phyloP scores from a whole-genome alignment of 768 basidiomycete genomes.

The Amanita rimosa region DNA sequence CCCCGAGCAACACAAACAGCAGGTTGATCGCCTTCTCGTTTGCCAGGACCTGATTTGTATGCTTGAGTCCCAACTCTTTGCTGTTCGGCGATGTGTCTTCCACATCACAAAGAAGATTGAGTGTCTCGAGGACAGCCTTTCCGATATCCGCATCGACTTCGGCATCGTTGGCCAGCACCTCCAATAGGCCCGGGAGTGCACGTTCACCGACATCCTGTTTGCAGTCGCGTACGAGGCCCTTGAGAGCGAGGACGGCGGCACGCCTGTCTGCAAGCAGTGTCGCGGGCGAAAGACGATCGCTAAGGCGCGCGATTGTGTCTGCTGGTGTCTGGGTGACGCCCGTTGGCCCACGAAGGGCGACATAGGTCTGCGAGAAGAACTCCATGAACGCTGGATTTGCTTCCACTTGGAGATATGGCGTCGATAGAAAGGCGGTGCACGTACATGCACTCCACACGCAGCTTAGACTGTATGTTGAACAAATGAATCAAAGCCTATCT shows the following conservation, averaged over 20 bases:
- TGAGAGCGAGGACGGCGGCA: slow-evolving; percentile 87
- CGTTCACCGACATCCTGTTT: slow-evolving; percentile 78
- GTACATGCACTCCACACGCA: too few relatives aligned
- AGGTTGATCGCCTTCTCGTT: slow-evolving; percentile 64
- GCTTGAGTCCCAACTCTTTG: slow-evolving; percentile 72
- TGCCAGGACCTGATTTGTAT: slow-evolving; percentile 72
- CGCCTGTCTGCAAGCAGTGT: slow-evolving; percentile 84
- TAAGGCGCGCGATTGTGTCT: slow-evolving; percentile 81
- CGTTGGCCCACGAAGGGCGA: slow-evolving; percentile 73
- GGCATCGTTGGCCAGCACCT: slow-evolving; percentile 78
- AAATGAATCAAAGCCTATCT: too few relatives aligned
- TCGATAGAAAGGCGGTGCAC: too few relatives aligned
- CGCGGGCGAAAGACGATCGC: slow-evolving; percentile 84
- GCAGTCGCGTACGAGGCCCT: slow-evolving; percentile 86
- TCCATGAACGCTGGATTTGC: slow-evolving; percentile 38
- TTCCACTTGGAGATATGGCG: too few relatives aligned
- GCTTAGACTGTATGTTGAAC: too few relatives aligned
- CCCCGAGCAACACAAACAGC: slow-evolving; percentile 65
- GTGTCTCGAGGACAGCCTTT: slow-evolving; percentile 86
- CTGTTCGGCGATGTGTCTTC: slow-evolving; percentile 34
- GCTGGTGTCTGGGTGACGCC: slow-evolving; percentile 74
- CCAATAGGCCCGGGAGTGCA: slow-evolving; percentile 68
- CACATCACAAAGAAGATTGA: slow-evolving; percentile 75
- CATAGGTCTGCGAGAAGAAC: slow-evolving; percentile 78
- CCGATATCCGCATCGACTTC: slow-evolving; percentile 87